Base-by-base conservation (phyloP, 2,329 filamentous ascomycete genomes). In the Arthroderma sp. region DNA sequence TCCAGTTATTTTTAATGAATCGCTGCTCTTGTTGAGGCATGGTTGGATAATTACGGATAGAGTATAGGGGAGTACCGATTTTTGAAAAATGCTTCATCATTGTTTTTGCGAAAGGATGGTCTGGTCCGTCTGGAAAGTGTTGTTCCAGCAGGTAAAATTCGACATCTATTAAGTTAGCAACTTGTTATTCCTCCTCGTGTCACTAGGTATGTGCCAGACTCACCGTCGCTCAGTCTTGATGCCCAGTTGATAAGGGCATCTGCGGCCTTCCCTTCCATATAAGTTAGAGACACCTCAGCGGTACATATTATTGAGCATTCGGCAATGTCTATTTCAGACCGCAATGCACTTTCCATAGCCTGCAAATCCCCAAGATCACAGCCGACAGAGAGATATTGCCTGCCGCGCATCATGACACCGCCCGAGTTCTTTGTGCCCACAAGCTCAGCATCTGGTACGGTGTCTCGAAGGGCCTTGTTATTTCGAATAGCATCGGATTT, bases 141-240 rank as follows among this genome's bases (percentile, higher is more conserved):
- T 94, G 88, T 59, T 95, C 89, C 9, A 95, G 67, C 4, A 95
- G 71, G 55, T 84, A 91, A 58, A 96, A 94, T 46, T 82, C 77
- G 48, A 83, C 83, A 80, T 58, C 54, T 61, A 40, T 5, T 29
- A 29, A 8, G 37, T 43, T 41, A 46, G 40, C 29, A 31, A 31
- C 29, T 40, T 9, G 45, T 54, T n/a, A 60, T 54, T 52, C 5
- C 15, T 32, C 5, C 27, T 5, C n/a, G 6, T 3, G 36, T 7
- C 15, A 1, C 11, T 15, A 22, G 28, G 30, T 45, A 45, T 27
- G 28, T n/a, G 36, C 5, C 33, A 15, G 22, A 6, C 68, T 56
- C 65, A 86, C 83, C 77, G 61, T 82, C 69, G 8, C 77, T 73
- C 41, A 93, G 68, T 7, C 67, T 75, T 44, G 78, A 77, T n/a